Conservation (phyloP, 2,329 filamentous ascomycete species). For the Colletotrichum coccodes region DNA sequence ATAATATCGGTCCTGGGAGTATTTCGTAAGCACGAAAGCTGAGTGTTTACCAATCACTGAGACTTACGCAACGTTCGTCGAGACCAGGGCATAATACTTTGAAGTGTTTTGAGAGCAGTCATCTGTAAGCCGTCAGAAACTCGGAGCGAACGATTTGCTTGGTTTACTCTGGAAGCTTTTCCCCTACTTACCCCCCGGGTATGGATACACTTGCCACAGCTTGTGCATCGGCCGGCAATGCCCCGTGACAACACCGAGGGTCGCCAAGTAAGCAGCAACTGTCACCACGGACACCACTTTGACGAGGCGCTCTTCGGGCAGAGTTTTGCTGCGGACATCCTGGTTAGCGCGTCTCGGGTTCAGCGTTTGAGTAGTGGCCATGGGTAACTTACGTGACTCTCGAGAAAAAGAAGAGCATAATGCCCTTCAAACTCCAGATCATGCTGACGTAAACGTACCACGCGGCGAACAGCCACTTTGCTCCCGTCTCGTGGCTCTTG, state of each 20-base stretch:
- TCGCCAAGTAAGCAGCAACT: conserved; percentile 21
- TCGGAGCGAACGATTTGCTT: too few relatives aligned
- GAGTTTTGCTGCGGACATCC: conserved; percentile 7
- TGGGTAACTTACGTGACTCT: conserved; percentile 21
- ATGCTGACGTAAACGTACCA: conserved; percentile 29
- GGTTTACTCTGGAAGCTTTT: accelerated
- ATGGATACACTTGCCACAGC: conserved; percentile 28
- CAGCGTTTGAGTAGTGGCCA: too few relatives aligned
- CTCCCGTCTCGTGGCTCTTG: conserved; percentile 24
- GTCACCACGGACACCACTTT: conserved; percentile 8
- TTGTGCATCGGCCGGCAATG: conserved; percentile 20
- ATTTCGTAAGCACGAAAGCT: not conserved
- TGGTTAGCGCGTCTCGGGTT: not conserved
- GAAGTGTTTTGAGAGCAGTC: conserved; percentile 25
- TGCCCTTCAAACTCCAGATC: conserved; percentile 30
- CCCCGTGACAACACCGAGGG: conserved; percentile 14
- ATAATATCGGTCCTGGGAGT: conserved; percentile 8
- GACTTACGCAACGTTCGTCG: conserved; percentile 22
- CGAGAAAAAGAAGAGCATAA: conserved; percentile 26
- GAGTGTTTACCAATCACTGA: not conserved
- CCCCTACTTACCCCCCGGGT: conserved; percentile 13
- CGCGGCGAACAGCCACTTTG: conserved; percentile 29
- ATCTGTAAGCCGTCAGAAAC: not conserved
- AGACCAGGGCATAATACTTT: conserved; percentile 26
- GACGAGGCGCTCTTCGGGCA: conserved; percentile 25